Base-by-base conservation (phyloP, 1,139 yeast genomes). In the Saccharomyces hybrid region DNA sequence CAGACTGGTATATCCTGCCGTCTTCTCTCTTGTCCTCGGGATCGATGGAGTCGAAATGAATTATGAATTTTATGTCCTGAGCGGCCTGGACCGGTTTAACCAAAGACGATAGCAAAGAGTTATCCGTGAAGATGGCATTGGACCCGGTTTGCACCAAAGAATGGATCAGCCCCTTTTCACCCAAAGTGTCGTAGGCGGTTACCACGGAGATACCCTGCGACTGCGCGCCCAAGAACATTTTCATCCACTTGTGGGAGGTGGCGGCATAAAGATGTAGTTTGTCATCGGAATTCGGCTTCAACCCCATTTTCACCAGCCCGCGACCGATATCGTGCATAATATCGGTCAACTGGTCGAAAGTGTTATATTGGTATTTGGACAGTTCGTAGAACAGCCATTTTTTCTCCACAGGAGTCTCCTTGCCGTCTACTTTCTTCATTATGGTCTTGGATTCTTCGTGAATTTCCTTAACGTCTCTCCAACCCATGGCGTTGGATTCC, bases 121-220 rank as follows among this genome's bases (percentile, higher is more conserved):
- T 90, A 71, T 93, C 98, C 49, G 95, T 86, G 72, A 86, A 88
- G 55, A 95, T 76, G 14, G 84, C 96, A 53, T 73, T 78, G 29
- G 96, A 82, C 50, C 78, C 88, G 7, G 98, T 88, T 74, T 91
- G 88, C 49, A 80, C 77, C 67, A 95, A 77, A 5, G 97, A 89
- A 71, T 88, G 96, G 58, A 86, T 86, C 68, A 93, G 78, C 29
- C 99, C 99, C 47, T 81, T 80, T 71, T 90, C 96, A 57, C 99
- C 99, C 61, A 93, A 78, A 48, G 99, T 91, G 71, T 93, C 99
- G 71, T 93, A 93, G 47, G 99, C 99, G 27, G 99, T 95, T 46
- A 90, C 99, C 59, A 88, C 80, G 28, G 99, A 88, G 58, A 95
- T 84, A 54, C 81, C 75, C 72, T 90, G 96, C 57, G 89, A 76